Evolutionary conservation across 495 filamentous ascomycete genomes (phyloP).

Genomic region (Tuber borchii): DNA sequence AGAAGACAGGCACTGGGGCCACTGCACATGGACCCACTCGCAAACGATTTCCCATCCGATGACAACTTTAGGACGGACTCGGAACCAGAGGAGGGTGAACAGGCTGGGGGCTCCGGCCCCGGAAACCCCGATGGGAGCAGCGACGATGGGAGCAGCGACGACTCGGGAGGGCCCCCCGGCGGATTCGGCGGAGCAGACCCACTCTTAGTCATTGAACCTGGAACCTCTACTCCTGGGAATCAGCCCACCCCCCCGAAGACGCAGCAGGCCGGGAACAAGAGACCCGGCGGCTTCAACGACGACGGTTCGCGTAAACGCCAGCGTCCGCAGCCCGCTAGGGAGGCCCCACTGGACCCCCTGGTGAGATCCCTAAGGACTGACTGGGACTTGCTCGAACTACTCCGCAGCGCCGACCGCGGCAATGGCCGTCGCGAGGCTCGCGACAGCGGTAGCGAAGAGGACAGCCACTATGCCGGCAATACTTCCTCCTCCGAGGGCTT

Average conservation of each 20-base stretch:
- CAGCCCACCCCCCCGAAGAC: background rate
- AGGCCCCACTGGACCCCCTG: background rate
- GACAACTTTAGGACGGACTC: background rate
- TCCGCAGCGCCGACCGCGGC: background rate
- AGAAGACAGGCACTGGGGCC: background rate
- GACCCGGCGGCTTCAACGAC: background rate
- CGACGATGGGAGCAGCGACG: background rate
- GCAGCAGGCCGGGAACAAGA: background rate
- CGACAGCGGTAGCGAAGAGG: background rate
- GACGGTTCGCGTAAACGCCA: background rate
- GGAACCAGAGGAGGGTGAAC: background rate
- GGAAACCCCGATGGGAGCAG: background rate
- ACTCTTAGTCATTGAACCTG: too few relatives aligned
- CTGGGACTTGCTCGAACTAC: background rate
- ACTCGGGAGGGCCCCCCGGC: background rate
- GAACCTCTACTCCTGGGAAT: too few relatives aligned
- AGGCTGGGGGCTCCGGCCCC: background rate
- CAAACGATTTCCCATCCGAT: background rate
- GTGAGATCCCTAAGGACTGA: too few relatives aligned
- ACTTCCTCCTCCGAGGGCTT: background rate
- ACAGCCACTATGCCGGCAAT: background rate
- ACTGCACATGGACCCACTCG: background rate
- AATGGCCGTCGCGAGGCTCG: background rate
- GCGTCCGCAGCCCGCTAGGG: background rate
- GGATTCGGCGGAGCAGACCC: background rate